phyloP scores from a whole-genome alignment of 2,329 filamentous ascomycete species.

The Teratosphaeria nubilosa region DNA sequence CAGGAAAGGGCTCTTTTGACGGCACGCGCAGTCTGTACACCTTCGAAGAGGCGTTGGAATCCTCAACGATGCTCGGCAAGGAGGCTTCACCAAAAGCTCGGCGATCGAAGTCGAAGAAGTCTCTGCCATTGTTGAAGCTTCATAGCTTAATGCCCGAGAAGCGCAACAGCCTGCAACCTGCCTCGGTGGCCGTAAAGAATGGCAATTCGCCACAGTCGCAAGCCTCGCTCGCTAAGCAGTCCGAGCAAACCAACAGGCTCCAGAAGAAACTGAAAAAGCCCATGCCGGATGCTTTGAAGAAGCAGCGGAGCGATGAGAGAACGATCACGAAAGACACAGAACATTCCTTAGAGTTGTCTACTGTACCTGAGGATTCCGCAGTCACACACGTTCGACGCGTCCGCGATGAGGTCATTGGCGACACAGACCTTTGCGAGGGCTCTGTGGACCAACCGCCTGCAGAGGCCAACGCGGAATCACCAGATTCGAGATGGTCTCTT shows the following conservation, averaged over 20 bases:
- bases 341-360: slow-evolving; percentile 1
- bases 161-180: slow-evolving; percentile 1
- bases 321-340: not conserved
- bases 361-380: not conserved
- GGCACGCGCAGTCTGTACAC: slow-evolving; percentile 13
- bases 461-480: not conserved
- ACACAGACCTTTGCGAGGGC: not conserved
- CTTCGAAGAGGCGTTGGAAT: slow-evolving; percentile 10
- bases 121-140: slow-evolving; percentile 5
- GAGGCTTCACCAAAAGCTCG: not conserved
- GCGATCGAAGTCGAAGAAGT: slow-evolving; percentile 5
- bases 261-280: slow-evolving; percentile 24
- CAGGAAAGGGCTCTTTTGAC: not conserved
- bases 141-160: slow-evolving; percentile 5
- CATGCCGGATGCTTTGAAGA: slow-evolving; percentile 17
- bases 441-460: not conserved
- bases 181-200: not conserved
- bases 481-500: not conserved
- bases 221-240: not conserved
- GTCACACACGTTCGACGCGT: not conserved
- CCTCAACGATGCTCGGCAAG: slow-evolving; percentile 3
- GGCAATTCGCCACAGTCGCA: not conserved
- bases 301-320: slow-evolving; percentile 10
- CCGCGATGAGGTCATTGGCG: not conserved
- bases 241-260: slow-evolving; percentile 7